Conservation (phyloP, 331 rosid genomes). For the Arachis monticola region DNA sequence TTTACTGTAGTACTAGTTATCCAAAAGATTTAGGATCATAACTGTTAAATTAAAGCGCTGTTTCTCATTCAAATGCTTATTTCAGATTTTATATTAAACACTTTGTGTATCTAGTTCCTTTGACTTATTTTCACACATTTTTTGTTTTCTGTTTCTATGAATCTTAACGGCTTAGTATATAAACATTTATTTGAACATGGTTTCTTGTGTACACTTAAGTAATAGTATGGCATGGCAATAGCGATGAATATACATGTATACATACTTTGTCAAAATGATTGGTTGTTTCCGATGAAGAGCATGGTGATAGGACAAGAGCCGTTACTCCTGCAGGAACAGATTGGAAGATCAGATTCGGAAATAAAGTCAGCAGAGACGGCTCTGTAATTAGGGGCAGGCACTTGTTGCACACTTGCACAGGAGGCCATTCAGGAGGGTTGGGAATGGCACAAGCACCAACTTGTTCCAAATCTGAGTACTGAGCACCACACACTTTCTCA, state of each 20-base stretch:
- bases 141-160: no score
- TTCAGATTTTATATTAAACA: no score
- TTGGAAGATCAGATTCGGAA: constrained; percentile 63
- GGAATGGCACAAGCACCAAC: constrained; percentile 56
- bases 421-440: constrained; percentile 80
- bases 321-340: constrained; percentile 60
- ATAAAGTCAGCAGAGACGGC: constrained; percentile 58
- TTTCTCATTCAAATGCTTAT: no score
- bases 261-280: constrained; percentile 71
- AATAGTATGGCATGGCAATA: no score
- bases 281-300: constrained; percentile 77
- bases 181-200: no score
- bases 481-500: constrained; percentile 52
- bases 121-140: no score
- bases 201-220: no score
- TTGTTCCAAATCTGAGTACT: constrained; percentile 63
- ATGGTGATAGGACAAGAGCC: constrained; percentile 77
- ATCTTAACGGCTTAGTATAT: no score
- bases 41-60: no score
- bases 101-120: no score
- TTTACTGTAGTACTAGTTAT: no score
- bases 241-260: neutral
- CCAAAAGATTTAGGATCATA: no score
- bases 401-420: constrained; percentile 55
- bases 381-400: constrained; percentile 67